Base-by-base conservation (phyloP, 108 stramenopile genomes). In the Aurantiochytrium sp. region DNA sequence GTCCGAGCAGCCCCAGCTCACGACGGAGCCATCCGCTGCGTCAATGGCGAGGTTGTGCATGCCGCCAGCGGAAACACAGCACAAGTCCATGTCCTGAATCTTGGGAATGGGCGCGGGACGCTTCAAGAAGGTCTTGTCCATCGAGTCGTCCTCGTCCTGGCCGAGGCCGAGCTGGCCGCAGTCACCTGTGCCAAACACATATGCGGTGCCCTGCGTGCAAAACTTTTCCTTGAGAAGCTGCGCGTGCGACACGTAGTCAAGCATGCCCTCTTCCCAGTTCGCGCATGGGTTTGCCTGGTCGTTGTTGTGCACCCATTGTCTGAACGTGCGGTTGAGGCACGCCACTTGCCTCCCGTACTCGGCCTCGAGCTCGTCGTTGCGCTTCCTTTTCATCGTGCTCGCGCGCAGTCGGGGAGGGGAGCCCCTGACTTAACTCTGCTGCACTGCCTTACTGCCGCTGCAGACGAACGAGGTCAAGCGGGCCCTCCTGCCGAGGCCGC, bases 131-230 rank as follows among this genome's bases (percentile, higher is more conserved):
- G 76, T 83, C 23, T 25, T 47, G 42, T 8, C 18, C 64, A 69
- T 69, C 8, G 64, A 69, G 10, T 23, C 64, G 16, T 83, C 76
- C 49, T 83, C 76, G 76, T 83, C 76, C 45, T 53, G 49, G 0
- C 76, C 76, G 76, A 83, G 76, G n/a, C 76, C 76, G 10, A 83
- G 76, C 51, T 83, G 76, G n/a, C 76, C 76, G 51, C 76, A 83
- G 28, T 83, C 76, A 6, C 76, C 76, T 2, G 76, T 83, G 12
- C 76, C 76, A 6, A 83, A n/a, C 43, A 23, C 76, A 23, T 4
- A 53, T 14, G 51, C 49, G 12, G 45, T 47, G 10, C 76, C 76
- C 43, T 23, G 45, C n/a, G 49, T 53, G 51, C 76, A 53, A 45
- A 83, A 83, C 76, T 53, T 47, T 23, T 53, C 49, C 76, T 47